These are phyloP conservation scores for Stemphylium lycopersici DNA, from an alignment of 2,329 filamentous ascomycete genomes.

Conservation along the genomic window DNA sequence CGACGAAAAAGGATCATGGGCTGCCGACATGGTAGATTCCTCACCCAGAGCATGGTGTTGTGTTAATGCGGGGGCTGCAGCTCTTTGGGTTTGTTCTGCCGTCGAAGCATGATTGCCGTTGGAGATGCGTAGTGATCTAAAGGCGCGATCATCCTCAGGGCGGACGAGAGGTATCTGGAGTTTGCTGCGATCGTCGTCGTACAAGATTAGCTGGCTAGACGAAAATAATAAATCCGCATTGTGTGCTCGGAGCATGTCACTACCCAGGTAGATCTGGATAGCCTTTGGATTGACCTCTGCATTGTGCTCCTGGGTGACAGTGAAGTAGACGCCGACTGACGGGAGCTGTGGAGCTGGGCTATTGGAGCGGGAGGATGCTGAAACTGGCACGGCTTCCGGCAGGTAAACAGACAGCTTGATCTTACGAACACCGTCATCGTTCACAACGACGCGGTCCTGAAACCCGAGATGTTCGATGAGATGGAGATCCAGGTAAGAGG, in stretches of 20 bases:
- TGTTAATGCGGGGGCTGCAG: conserved; percentile 3
- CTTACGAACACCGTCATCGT: conserved; percentile 68
- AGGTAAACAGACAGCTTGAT: conserved; percentile 85
- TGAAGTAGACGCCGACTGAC: conserved; percentile 78
- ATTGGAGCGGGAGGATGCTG: conserved; percentile 72
- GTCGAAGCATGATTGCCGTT: conserved; percentile 27
- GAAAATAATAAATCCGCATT: conserved; percentile 93
- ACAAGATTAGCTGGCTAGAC: conserved; percentile 85
- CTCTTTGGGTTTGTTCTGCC: conserved; percentile 5
- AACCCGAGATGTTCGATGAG: conserved; percentile 78
- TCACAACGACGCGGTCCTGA: conserved; percentile 67
- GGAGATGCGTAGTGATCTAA: conserved; percentile 75
- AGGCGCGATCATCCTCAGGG: conserved; percentile 82
- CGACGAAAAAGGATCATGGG: conserved; percentile 9
- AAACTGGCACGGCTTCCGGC: conserved; percentile 84
- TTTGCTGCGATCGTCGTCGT: conserved; percentile 84
- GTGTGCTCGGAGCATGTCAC: conserved; percentile 82
- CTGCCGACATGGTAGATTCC: background rate
- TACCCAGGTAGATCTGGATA: conserved; percentile 88
- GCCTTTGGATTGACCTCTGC: conserved; percentile 60
- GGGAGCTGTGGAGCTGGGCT: conserved; percentile 82
- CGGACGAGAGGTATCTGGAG: conserved; percentile 90
- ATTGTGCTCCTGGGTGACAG: conserved; percentile 67
- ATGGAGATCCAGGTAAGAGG: conserved; percentile 78
- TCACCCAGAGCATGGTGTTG: conserved; percentile 8